phyloP scores from a whole-genome alignment of 1,284 basidiomycete genomes.

The Malassezia furfur region DNA sequence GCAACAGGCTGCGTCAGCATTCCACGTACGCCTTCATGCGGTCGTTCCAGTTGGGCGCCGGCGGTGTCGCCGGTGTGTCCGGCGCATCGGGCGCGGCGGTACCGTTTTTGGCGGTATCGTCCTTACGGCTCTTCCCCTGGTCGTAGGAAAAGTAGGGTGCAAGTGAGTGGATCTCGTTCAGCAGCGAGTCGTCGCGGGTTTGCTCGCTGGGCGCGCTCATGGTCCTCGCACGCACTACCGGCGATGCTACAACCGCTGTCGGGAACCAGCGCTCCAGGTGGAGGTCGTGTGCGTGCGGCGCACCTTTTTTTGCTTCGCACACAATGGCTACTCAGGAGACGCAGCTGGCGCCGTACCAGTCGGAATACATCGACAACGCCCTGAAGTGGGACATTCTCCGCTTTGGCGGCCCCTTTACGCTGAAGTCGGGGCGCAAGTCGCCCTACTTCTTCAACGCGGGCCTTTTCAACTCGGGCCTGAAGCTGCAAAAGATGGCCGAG shows the following conservation, averaged over 20 bases:
- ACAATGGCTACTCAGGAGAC: slow-evolving; percentile 16
- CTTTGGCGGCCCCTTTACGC: slow-evolving; percentile 45
- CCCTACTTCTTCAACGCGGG: slow-evolving; percentile 98
- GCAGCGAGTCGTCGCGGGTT: slow-evolving; percentile 6
- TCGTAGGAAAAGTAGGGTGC: slow-evolving; percentile 18
- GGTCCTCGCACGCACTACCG: not conserved
- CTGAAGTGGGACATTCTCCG: slow-evolving; percentile 37
- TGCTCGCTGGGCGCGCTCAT: not conserved
- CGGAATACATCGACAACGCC: slow-evolving; percentile 40
- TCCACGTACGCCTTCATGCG: slow-evolving; percentile 11
- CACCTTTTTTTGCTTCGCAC: not conserved
- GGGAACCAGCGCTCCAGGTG: not conserved
- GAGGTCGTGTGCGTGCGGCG: not conserved
- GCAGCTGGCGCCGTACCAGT: slow-evolving; percentile 32
- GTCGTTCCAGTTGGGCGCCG: not conserved
- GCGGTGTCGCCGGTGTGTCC: not conserved
- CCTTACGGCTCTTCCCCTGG: not conserved
- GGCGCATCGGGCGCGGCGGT: not conserved
- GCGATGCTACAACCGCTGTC: not conserved
- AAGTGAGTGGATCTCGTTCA: slow-evolving; percentile 15
- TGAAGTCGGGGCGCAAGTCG: slow-evolving; percentile 80
- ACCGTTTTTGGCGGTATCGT: not conserved
- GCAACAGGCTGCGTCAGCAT: not conserved
- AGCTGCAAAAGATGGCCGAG: slow-evolving; percentile 68
- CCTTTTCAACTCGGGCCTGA: slow-evolving; percentile 66